Evolutionary conservation across 192 early-diverging fungal genomes (phyloP).

Genomic region (Coemansia sp.): DNA sequence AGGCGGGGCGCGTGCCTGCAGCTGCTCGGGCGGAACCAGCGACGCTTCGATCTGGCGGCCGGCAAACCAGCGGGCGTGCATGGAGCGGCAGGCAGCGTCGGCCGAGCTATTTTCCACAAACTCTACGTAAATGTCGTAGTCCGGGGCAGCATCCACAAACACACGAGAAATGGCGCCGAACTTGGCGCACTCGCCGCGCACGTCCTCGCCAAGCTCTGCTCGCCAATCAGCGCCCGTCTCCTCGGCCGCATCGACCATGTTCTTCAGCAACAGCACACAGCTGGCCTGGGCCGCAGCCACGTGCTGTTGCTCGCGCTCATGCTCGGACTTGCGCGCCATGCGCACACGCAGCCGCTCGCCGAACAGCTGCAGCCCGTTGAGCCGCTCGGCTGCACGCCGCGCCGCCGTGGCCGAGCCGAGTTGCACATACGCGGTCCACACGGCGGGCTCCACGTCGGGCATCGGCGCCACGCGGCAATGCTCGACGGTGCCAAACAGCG

Average conservation of each 20-base stretch:
- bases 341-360: conserved; percentile 51
- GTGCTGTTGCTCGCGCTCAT: conserved; percentile 20
- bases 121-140: conserved; percentile 79
- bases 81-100: conserved; percentile 60
- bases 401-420: conserved; percentile 68
- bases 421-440: conserved; percentile 60
- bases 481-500: conserved; percentile 80
- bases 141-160: conserved; percentile 60
- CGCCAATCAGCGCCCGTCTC: conserved; percentile 82
- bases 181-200: conserved; percentile 74
- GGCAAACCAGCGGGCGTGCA: conserved; percentile 88
- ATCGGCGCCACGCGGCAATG: conserved; percentile 77
- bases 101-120: conserved; percentile 69
- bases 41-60: conserved; percentile 60
- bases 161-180: conserved; percentile 76
- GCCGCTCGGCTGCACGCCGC: conserved; percentile 68
- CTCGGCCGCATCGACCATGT: conserved; percentile 50
- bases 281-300: background rate
- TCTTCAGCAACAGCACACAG: conserved; percentile 10
- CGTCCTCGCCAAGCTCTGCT: conserved; percentile 79
- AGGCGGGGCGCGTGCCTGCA: background rate
- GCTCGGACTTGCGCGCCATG: conserved; percentile 25
- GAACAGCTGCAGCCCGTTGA: conserved; percentile 80
- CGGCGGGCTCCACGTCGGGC: conserved; percentile 54
- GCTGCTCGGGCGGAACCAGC: background rate